A percentile compares a stretch with the other conserved stretches of the same genome.
phyloP scores from a whole-genome alignment of 2,329 filamentous ascomycete species.

The Sporothrix brasiliensis region DNA sequence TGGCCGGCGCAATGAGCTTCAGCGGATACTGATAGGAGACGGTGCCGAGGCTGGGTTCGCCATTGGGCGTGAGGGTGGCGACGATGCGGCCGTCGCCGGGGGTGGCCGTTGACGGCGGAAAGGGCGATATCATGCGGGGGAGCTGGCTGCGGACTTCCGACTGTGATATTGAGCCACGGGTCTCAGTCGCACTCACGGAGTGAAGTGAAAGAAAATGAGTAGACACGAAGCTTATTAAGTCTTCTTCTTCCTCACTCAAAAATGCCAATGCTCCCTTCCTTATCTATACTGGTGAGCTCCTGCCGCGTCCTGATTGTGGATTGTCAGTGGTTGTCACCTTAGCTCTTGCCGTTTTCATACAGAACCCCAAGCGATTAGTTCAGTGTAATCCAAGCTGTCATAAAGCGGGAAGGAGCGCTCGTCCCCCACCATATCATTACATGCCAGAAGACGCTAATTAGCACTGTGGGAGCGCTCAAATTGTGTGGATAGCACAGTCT shows the following conservation, averaged over 20 bases:
- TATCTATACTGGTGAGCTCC: background rate
- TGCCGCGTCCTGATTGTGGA: background rate
- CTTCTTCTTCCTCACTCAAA: background rate
- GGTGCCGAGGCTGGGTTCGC: slow-evolving; percentile 69
- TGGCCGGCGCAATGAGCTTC: slow-evolving; percentile 81
- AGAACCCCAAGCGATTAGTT: slow-evolving; percentile 14
- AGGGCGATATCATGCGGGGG: slow-evolving; percentile 65
- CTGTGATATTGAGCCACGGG: background rate
- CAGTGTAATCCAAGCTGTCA: slow-evolving; percentile 18
- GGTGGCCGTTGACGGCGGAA: slow-evolving; percentile 70
- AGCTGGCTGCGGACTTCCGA: background rate
- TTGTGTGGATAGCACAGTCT: background rate
- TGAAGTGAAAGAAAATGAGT: background rate
- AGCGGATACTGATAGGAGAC: slow-evolving; percentile 92
- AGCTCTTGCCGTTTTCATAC: slow-evolving; percentile 11
- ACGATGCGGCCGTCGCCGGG: slow-evolving; percentile 80
- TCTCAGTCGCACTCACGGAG: background rate
- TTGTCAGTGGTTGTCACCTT: background rate
- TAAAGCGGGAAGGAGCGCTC: slow-evolving; percentile 19
- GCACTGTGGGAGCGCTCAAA: background rate
- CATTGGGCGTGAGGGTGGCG: slow-evolving; percentile 70
- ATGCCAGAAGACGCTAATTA: background rate
- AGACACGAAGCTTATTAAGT: background rate
- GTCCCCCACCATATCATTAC: slow-evolving; percentile 30
- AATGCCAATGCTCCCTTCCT: background rate